Evolutionary conservation across 495 filamentous ascomycete species (phyloP), one percentile per base, ranked within the genome.

Genomic region (Penicillium ochrochloron): DNA sequence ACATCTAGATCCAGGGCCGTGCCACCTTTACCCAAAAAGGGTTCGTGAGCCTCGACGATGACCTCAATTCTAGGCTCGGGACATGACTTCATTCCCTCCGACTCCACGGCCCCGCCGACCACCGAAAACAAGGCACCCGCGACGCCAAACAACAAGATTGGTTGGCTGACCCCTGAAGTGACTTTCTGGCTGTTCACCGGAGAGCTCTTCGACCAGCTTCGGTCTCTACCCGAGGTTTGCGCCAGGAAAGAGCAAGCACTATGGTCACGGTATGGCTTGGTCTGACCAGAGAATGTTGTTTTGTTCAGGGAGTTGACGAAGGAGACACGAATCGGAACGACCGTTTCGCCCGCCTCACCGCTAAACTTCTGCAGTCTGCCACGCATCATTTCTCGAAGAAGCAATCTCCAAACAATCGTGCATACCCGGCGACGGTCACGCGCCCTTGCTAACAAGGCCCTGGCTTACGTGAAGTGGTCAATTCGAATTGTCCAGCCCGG

Each of bases 41-140:
- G 48, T 17, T 14, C 12, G 15, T 31, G 12, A 15, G 27, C 27
- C 25, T 52, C 31, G 33, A 34, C 53, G 53, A 56, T 56, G 53
- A 56, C 53, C 17, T 56, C 53, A 56, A 35, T 48, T 48, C 25
- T 31, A 31, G 33, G 53, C 53, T 56, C 17, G 31, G 53, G 53
- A 37, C 14, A 56, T 56, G 53, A 56, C 53, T 56, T 56, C 53
- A 56, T 56, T 56, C 11, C 21, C 21, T 52, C 27, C 48, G 25
- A 52, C 48, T 52, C 48, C 48, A 52, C 53, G 31, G 53, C 31
- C 53, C 53, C 53, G 53, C 53, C 19, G 7, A 9, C 53, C 19
- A 6, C n/a, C n/a, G 31, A 35, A 56, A 56, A 56, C 53, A 56
- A 56, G 53, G 53, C 31, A 56, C 27, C 50, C 10, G 12, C 15